phyloP scores from a whole-genome alignment of 768 basidiomycete species.

The Hemileccinum rubropunctum region DNA sequence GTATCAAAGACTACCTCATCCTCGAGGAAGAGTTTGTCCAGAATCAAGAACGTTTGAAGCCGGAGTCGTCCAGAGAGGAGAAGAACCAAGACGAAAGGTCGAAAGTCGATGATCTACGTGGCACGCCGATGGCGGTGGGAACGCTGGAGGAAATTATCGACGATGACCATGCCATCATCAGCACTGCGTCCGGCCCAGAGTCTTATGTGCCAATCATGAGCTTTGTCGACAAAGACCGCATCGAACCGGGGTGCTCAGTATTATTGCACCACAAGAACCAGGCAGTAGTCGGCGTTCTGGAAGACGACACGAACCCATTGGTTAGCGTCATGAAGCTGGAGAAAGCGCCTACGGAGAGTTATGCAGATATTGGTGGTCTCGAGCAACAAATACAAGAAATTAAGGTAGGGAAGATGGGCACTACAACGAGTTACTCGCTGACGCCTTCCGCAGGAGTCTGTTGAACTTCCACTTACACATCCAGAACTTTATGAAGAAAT shows the following conservation, averaged over 20 bases:
- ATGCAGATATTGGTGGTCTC: conserved; percentile 96
- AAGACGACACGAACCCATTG: conserved; percentile 93
- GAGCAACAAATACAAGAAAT: conserved; percentile 99
- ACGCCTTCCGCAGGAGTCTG: conserved; percentile 71
- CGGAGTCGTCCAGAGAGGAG: conserved; percentile 85
- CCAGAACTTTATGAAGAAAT: conserved; percentile 99
- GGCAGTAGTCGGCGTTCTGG: conserved; percentile 90
- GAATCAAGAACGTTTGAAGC: conserved; percentile 90
- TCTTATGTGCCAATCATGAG: conserved; percentile 97
- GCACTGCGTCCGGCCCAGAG: conserved; percentile 91
- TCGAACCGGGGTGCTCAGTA: conserved; percentile 96
- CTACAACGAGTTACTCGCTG: background rate
- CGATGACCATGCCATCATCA: conserved; percentile 99
- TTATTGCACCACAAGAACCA: conserved; percentile 95
- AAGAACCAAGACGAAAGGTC: conserved; percentile 94
- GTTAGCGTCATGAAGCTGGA: conserved; percentile 99
- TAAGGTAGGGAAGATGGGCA: conserved; percentile 55
- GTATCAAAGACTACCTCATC: conserved; percentile 96
- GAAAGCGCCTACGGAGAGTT: conserved; percentile 98
- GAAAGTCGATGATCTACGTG: conserved; percentile 90
- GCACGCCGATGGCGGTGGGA: conserved; percentile 97
- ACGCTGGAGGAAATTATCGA: conserved; percentile 97
- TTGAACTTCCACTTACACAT: conserved; percentile 95
- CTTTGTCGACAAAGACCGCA: conserved; percentile 95
- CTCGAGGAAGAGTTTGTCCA: conserved; percentile 94